Percentiles rank a stretch among this genome's conserved stretches.
phyloP scores from a whole-genome alignment of 1,284 basidiomycete genomes.

The Xerocomus nothofagi region DNA sequence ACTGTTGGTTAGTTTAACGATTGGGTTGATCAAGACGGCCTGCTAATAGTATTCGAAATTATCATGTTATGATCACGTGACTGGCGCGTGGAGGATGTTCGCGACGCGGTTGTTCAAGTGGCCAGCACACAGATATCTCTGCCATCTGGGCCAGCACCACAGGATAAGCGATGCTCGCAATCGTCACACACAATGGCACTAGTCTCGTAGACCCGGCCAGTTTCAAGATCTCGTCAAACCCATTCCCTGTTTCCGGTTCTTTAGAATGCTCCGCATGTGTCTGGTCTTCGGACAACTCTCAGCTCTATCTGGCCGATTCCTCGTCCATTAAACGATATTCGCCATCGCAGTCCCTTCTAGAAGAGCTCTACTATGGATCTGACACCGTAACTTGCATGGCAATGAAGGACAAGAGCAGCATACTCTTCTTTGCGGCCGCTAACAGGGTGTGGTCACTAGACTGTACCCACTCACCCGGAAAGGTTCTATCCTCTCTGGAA shows the following conservation, averaged over 20 bases:
- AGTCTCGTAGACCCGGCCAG: constrained; percentile 45
- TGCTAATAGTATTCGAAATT: no score
- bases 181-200: constrained; percentile 44
- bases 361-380: constrained; percentile 39
- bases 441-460: constrained; percentile 65
- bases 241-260: constrained; percentile 38
- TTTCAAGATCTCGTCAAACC: constrained; percentile 47
- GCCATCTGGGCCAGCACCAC: not conserved
- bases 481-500: constrained; percentile 55
- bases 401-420: constrained; percentile 44
- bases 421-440: constrained; percentile 47
- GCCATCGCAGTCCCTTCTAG: constrained; percentile 43
- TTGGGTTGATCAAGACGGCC: no score
- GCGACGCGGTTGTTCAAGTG: constrained; percentile 13
- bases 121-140: not conserved
- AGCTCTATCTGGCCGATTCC: constrained; percentile 51
- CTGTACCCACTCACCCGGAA: constrained; percentile 45
- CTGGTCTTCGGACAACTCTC: constrained; percentile 57
- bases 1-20: no score
- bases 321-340: constrained; percentile 53
- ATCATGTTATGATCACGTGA: no score
- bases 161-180: constrained; percentile 46
- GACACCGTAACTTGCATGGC: constrained; percentile 42
- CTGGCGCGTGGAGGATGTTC: constrained; percentile 23
- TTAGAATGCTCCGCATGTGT: constrained; percentile 44